Percentiles rank a stretch among this genome's conserved stretches.
Evolutionary conservation across 495 filamentous ascomycete genomes (phyloP).

Genomic region (Thermothielavioides terrestris): DNA sequence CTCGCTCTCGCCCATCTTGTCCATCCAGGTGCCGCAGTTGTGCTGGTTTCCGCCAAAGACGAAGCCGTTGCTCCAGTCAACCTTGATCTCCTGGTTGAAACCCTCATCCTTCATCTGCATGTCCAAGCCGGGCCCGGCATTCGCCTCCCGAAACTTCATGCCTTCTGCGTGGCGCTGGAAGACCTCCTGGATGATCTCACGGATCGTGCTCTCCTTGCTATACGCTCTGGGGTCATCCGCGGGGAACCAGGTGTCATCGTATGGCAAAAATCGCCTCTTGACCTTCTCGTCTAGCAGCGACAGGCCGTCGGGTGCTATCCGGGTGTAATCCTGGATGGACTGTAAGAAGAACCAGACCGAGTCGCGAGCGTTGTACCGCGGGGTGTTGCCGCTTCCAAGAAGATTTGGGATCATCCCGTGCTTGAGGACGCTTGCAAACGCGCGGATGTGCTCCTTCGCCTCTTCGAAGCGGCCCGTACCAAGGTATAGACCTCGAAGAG

Average conservation of each 20-base stretch:
- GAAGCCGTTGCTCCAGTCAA: conserved; percentile 88
- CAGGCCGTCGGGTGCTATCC: conserved; percentile 71
- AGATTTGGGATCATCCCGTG: conserved; percentile 99
- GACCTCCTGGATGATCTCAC: conserved; percentile 87
- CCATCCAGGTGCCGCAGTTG: conserved; percentile 99
- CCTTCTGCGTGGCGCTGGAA: conserved; percentile 85
- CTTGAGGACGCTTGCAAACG: conserved; percentile 93
- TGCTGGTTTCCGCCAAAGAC: conserved; percentile 87
- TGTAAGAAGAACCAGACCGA: conserved; percentile 97
- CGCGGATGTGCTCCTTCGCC: conserved; percentile 86
- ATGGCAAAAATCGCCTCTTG: conserved; percentile 82
- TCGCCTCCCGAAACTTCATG: conserved; percentile 87
- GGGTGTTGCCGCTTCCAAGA: conserved; percentile 72
- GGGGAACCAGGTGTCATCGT: conserved; percentile 88
- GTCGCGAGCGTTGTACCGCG: conserved; percentile 94
- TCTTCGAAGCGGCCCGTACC: conserved; percentile 81
- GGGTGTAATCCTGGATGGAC: conserved; percentile 85
- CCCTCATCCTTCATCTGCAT: conserved; percentile 88
- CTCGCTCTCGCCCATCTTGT: conserved; percentile 99
- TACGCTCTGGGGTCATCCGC: conserved; percentile 77
- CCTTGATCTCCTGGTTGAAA: conserved; percentile 81
- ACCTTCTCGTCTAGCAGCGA: conserved; percentile 67
- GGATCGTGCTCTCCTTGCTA: conserved; percentile 66
- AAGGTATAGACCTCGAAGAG: conserved; percentile 79
- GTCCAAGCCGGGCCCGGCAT: conserved; percentile 79